Percentiles rank a stretch among this genome's conserved stretches.
Evolutionary conservation across 2,329 filamentous ascomycete genomes (phyloP).

Genomic region (Phaeosphaeria sp.): DNA sequence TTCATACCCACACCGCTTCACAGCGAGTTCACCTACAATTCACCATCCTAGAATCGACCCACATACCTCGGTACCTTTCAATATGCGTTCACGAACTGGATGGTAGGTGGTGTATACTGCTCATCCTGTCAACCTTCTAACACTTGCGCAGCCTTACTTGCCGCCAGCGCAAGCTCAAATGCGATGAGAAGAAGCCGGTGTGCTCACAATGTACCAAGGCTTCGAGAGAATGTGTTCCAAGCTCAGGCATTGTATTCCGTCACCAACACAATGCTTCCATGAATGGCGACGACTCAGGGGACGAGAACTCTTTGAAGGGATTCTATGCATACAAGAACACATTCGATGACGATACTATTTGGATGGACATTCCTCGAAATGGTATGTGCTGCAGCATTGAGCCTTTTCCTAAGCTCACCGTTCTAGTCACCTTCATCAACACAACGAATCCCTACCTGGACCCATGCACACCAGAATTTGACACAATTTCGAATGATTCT

Average conservation of each 20-base stretch:
- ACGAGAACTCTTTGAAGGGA: slow-evolving; percentile 60
- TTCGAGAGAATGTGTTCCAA: slow-evolving; percentile 65
- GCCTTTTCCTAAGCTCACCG: slow-evolving; percentile 6
- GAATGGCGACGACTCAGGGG: slow-evolving; percentile 59
- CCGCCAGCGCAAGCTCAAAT: slow-evolving; percentile 69
- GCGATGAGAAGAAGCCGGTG: slow-evolving; percentile 66
- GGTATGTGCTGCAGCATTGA: slow-evolving; percentile 47
- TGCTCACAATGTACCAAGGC: slow-evolving; percentile 69
- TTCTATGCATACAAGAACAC: slow-evolving; percentile 73
- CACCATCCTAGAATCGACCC: slow-evolving; percentile 18
- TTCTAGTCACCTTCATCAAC: slow-evolving; percentile 66
- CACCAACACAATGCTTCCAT: slow-evolving; percentile 75
- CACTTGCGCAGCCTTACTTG: slow-evolving; percentile 54
- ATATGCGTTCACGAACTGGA: slow-evolving; percentile 51
- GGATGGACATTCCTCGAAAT: slow-evolving; percentile 67
- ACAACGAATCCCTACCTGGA: slow-evolving; percentile 68
- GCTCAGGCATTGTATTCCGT: slow-evolving; percentile 69
- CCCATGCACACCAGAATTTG: slow-evolving; percentile 44
- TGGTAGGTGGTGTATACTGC: slow-evolving; percentile 36
- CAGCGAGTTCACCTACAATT: slow-evolving; percentile 21
- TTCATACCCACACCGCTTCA: slow-evolving; percentile 31
- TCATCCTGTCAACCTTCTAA: slow-evolving; percentile 11
- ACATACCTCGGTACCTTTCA: slow-evolving; percentile 16
- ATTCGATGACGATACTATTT: slow-evolving; percentile 66
- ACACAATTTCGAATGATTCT: slow-evolving; percentile 40